These are phyloP conservation scores for Rhynchospora tenuis DNA, from an alignment of 176 grass and related monocot species.

Conservation along the genomic window DNA sequence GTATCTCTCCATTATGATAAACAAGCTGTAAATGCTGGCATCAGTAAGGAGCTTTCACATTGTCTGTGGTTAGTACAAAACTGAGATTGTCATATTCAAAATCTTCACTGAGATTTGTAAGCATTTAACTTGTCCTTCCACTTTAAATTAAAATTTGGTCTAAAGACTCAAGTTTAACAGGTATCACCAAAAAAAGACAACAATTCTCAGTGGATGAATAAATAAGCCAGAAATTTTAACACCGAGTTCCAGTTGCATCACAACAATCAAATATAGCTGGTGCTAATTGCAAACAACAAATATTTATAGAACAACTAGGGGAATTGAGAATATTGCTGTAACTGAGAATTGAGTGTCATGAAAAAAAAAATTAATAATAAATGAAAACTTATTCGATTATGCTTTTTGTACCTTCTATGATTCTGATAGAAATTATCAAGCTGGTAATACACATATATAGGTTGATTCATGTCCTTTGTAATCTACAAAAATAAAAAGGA, in stretches of 20 bases:
- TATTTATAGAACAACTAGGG: not conserved
- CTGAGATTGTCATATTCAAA: not conserved
- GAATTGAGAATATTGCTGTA: not conserved
- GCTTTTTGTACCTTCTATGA: conserved; percentile 75
- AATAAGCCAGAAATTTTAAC: not conserved
- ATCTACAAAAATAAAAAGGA: conserved; percentile 43
- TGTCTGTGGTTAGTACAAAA: not conserved
- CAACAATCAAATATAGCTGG: not conserved
- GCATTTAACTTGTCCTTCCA: not conserved
- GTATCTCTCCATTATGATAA: not conserved
- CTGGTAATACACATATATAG: conserved; percentile 95
- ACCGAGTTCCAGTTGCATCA: not conserved
- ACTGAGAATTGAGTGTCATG: not conserved
- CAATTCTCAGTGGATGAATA: not conserved
- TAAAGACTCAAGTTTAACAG: not conserved
- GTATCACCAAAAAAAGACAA: not conserved
- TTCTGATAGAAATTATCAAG: conserved; percentile 99
- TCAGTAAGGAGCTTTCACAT: not conserved
- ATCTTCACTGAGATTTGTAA: not conserved
- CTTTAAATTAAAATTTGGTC: not conserved
- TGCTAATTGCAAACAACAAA: not conserved
- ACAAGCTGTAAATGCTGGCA: not conserved
- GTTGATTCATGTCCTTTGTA: conserved; percentile 69
- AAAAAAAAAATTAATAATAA: not conserved
- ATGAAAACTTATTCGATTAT: not conserved